Conservation (phyloP, 1,284 basidiomycete genomes). For the Irpex lacteus region DNA sequence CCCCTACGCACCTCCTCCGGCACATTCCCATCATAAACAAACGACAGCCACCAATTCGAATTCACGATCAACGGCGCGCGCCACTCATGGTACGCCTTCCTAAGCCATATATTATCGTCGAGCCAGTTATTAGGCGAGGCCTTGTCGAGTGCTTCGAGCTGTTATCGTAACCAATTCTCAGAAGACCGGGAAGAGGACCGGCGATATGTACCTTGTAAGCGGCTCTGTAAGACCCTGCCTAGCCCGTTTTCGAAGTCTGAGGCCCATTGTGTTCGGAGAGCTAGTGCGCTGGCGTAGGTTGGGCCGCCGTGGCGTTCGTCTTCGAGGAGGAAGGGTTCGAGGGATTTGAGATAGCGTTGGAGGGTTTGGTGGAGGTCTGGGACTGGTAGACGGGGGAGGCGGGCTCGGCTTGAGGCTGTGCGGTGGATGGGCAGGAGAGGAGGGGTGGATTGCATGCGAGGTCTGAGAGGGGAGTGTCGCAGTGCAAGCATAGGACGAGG, state of each 20-base stretch:
- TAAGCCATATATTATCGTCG: conserved; percentile 92
- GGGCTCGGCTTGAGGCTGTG: neutral
- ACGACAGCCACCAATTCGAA: conserved; percentile 98
- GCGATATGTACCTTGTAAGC: conserved; percentile 75
- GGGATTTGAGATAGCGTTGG: conserved; percentile 75
- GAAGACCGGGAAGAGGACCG: conserved; percentile 22
- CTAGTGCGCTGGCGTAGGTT: conserved; percentile 55
- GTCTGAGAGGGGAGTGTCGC: neutral
- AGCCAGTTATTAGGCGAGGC: conserved; percentile 92
- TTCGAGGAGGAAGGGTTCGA: conserved; percentile 80
- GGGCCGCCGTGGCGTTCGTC: conserved; percentile 61
- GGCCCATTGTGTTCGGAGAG: conserved; percentile 62
- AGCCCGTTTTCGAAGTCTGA: conserved; percentile 75
- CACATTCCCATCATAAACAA: conserved; percentile 60
- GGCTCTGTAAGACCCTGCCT: conserved; percentile 73
- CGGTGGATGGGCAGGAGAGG: neutral
- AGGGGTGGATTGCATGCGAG: neutral
- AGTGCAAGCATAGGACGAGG: neutral
- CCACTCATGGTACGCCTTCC: conserved; percentile 90
- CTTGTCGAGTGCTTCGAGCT: conserved; percentile 72
- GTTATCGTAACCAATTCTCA: neutral
- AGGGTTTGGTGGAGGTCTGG: conserved; percentile 79
- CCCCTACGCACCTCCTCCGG: conserved; percentile 42
- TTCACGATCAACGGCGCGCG: conserved; percentile 86
- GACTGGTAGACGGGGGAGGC: conserved; percentile 75